Evolutionary conservation across 495 filamentous ascomycete genomes (phyloP).

Genomic region (Bathelium albidoporum): DNA sequence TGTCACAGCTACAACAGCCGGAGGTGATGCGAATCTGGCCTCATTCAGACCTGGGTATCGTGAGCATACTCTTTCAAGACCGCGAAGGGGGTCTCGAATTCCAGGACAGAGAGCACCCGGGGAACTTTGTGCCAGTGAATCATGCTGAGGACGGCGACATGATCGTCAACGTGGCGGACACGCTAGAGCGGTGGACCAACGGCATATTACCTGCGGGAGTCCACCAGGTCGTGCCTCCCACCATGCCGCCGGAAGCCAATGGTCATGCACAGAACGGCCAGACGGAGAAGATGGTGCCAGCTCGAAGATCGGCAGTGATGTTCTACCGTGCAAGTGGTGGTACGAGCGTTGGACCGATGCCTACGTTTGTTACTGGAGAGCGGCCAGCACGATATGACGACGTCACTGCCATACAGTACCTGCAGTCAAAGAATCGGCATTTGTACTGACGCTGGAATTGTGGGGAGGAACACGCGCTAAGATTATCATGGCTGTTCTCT

Average conservation of each 20-base stretch:
- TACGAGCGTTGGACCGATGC: neutral
- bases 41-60: slow-evolving; percentile 39
- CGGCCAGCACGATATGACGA: neutral
- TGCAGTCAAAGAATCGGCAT: neutral
- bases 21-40: slow-evolving; percentile 28
- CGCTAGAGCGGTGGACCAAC: slow-evolving; percentile 21
- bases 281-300: neutral
- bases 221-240: neutral
- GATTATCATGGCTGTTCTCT: no score
- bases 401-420: neutral
- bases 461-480: no score
- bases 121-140: slow-evolving; percentile 4
- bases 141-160: neutral
- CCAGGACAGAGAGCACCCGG: slow-evolving; percentile 25
- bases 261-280: neutral
- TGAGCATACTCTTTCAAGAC: slow-evolving; percentile 45
- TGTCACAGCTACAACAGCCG: neutral
- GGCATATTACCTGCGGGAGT: slow-evolving; percentile 1
- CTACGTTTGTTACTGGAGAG: neutral
- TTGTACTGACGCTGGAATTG: neutral
- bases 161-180: slow-evolving; percentile 20
- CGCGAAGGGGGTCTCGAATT: slow-evolving; percentile 37
- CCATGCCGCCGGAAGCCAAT: neutral
- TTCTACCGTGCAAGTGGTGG: neutral
- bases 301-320: neutral